These are phyloP conservation scores for Entophlyctis helioformis DNA, from an alignment of 192 early-diverging fungal genomes.

Conservation along the genomic window DNA sequence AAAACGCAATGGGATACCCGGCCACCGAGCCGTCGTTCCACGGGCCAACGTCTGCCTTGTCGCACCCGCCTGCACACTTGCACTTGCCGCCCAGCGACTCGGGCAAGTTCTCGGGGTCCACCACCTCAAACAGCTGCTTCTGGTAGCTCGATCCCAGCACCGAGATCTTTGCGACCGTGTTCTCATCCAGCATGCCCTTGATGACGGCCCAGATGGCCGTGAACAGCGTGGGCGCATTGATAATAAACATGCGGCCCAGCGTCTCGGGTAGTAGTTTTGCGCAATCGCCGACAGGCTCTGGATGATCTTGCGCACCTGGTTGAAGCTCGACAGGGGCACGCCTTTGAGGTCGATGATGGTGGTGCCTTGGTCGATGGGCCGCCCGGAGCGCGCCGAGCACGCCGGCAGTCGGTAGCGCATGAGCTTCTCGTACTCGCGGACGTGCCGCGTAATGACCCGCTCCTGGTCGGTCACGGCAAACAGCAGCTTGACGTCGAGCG, in stretches of 20 bases:
- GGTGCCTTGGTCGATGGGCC: constrained; percentile 59
- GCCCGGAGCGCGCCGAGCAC: constrained; percentile 43
- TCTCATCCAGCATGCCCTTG: constrained; percentile 16
- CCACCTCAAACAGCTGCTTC: constrained; percentile 1
- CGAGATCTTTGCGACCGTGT: constrained; percentile 18
- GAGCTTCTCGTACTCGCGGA: constrained; percentile 56
- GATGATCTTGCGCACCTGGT: constrained; percentile 46
- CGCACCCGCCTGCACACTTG: constrained; percentile 9
- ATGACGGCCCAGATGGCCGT: constrained; percentile 18
- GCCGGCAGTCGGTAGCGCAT: constrained; percentile 54
- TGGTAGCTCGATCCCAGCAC: constrained; percentile 12
- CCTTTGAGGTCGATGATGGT: constrained; percentile 80
- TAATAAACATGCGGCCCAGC: constrained; percentile 63
- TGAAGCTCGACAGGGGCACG: constrained; percentile 57
- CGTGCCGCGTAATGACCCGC: constrained; percentile 48
- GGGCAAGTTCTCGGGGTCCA: constrained; percentile 7
- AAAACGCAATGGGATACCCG: constrained; percentile 13
- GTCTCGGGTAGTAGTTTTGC: constrained; percentile 88
- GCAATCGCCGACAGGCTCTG: constrained; percentile 58
- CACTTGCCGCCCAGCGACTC: constrained; percentile 4
- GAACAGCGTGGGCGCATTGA: constrained; percentile 82
- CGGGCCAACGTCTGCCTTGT: constrained; percentile 4
- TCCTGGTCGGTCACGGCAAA: constrained; percentile 43
- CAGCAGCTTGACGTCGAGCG: constrained; percentile 39
- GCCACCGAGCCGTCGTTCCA: constrained; percentile 12